A percentile compares a stretch with the other conserved stretches of the same genome.
phyloP scores from a whole-genome alignment of 768 basidiomycete species.

The Leccinum incarnatum region DNA sequence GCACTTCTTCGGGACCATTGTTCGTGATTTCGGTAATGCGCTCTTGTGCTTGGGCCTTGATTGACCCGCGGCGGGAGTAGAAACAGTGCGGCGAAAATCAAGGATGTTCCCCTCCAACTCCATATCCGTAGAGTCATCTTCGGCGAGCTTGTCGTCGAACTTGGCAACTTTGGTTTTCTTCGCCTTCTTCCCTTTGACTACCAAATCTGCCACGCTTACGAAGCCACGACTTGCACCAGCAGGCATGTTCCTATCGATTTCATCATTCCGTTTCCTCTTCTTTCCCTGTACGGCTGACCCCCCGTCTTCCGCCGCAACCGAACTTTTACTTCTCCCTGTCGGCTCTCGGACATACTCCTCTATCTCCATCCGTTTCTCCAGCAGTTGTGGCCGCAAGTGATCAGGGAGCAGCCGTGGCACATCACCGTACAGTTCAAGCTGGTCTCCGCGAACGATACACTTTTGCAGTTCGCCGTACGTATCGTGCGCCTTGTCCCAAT shows the following conservation, averaged over 20 bases:
- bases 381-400: conserved; percentile 68
- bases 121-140: conserved; percentile 67
- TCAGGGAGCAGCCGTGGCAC: conserved; percentile 82
- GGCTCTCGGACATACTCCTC: conserved; percentile 63
- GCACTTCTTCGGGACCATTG: conserved; percentile 32
- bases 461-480: conserved; percentile 88
- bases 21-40: conserved; percentile 45
- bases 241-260: conserved; percentile 69
- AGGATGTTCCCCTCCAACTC: conserved; percentile 60
- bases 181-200: conserved; percentile 54
- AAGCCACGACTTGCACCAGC: conserved; percentile 69
- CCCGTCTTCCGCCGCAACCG: conserved; percentile 23
- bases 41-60: conserved; percentile 35
- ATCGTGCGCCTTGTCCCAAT: conserved; percentile 84
- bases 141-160: conserved; percentile 48
- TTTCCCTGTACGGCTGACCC: conserved; percentile 34
- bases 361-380: conserved; percentile 83
- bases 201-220: conserved; percentile 61
- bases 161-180: conserved; percentile 39
- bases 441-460: conserved; percentile 78
- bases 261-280: conserved; percentile 72
- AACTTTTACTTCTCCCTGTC: conserved; percentile 33
- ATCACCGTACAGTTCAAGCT: conserved; percentile 91
- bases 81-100: conserved; percentile 49
- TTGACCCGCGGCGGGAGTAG: conserved; percentile 39